A percentile compares a stretch with the other conserved stretches of the same genome.
phyloP scores from a whole-genome alignment of 2,329 filamentous ascomycete species.

The Colletotrichum incanum region DNA sequence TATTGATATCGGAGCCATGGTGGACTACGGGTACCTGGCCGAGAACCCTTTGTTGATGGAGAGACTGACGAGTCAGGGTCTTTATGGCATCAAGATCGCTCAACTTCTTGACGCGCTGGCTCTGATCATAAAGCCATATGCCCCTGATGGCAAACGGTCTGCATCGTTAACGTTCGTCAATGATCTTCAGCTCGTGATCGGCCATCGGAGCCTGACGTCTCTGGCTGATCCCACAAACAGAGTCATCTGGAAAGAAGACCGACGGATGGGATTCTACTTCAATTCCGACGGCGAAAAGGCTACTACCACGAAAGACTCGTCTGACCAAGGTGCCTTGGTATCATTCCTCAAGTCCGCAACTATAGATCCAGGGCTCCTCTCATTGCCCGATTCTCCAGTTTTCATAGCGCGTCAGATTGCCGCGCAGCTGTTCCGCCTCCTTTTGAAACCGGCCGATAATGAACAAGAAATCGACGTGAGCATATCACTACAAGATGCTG shows the following conservation, averaged over 20 bases:
- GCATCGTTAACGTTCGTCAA: constrained; percentile 43
- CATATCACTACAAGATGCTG: constrained; percentile 30
- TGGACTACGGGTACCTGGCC: constrained; percentile 55
- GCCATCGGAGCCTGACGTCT: constrained; percentile 31
- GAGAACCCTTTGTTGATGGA: constrained; percentile 41
- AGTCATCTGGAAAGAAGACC: constrained; percentile 44
- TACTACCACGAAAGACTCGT: background rate
- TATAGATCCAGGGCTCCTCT: constrained; percentile 3
- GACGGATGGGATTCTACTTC: constrained; percentile 47
- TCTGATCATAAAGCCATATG: constrained; percentile 11
- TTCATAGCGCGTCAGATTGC: constrained; percentile 42
- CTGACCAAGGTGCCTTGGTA: constrained; percentile 48
- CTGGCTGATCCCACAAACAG: constrained; percentile 41
- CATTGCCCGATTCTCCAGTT: background rate
- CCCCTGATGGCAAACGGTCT: accelerated
- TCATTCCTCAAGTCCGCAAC: background rate
- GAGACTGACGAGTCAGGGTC: constrained; percentile 21
- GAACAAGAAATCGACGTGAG: constrained; percentile 12
- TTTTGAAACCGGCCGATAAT: constrained; percentile 46
- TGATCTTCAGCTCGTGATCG: constrained; percentile 17
- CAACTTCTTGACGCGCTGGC: constrained; percentile 39
- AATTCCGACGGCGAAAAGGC: constrained; percentile 17
- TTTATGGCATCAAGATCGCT: constrained; percentile 37
- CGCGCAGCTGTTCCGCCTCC: constrained; percentile 39
- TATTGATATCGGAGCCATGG: constrained; percentile 56